phyloP scores from a whole-genome alignment of 176 grass and related monocot species.

The Aegilops tauschii region DNA sequence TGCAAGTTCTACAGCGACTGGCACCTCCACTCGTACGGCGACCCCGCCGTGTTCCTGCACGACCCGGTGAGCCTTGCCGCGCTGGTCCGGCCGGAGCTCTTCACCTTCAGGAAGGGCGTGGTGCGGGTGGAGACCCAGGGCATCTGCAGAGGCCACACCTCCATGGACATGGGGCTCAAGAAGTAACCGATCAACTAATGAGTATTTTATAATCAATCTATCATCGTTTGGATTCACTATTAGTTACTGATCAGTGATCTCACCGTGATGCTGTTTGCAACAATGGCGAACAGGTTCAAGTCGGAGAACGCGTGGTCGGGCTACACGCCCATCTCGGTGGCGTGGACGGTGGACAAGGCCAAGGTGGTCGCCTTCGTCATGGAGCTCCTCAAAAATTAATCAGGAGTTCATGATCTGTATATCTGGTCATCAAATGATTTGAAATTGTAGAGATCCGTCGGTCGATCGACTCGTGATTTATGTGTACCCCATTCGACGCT shows the following conservation, averaged over 20 bases:
- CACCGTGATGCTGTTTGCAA: background rate
- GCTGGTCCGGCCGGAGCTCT: slow-evolving; percentile 53
- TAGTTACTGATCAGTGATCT: background rate
- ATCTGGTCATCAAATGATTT: background rate
- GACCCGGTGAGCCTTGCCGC: slow-evolving; percentile 70
- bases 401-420: slow-evolving; percentile 31
- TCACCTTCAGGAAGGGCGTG: slow-evolving; percentile 78
- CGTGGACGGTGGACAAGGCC: slow-evolving; percentile 78
- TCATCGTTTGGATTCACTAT: background rate
- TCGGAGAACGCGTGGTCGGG: slow-evolving; percentile 67
- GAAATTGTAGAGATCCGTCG: background rate
- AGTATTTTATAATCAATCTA: background rate
- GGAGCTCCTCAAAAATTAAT: slow-evolving; percentile 38
- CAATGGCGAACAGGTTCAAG: slow-evolving; percentile 55
- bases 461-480: background rate
- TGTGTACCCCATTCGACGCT: background rate
- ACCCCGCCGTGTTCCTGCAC: slow-evolving; percentile 66
- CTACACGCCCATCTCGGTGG: slow-evolving; percentile 62
- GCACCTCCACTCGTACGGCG: slow-evolving; percentile 54
- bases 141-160: slow-evolving; percentile 70
- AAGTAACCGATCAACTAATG: slow-evolving; percentile 21
- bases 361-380: slow-evolving; percentile 58
- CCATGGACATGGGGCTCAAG: slow-evolving; percentile 77
- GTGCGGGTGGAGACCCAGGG: slow-evolving; percentile 86
- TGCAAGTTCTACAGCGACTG: slow-evolving; percentile 86